Base-by-base conservation (phyloP, 441 rosid species). In the Gossypium davidsonii region DNA sequence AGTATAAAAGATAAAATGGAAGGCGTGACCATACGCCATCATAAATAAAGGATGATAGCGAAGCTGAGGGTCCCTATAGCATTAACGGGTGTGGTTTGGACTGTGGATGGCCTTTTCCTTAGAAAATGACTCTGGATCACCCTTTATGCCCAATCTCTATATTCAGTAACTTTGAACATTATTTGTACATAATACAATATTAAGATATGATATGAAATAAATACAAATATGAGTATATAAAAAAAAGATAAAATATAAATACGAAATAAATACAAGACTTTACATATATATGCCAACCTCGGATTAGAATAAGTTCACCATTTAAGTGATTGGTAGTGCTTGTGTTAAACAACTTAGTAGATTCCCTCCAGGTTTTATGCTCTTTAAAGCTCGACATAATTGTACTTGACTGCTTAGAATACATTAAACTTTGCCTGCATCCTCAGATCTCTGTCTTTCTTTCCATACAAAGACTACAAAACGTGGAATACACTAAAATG, bases 341-440 rank as follows among this genome's bases (percentile, higher is more conserved):
- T 9, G 61, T 68, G 59, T 57, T 67, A 9, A 9, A 26, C 76
- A 49, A 72, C 52, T 74, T 78, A 58, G 44, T 65, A 60, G 81
- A 81, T 81, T 85, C 83, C 81, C 88, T 85, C 88, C 75, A 83
- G 88, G 89, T 83, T 90, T 84, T 83, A 86, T 82, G 88, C 85
- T 78, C 85, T 76, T 31, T 74, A 84, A 84, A 82, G 85, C 82
- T 81, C 71, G 67, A 77, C 89, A 83, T 82, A 79, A 81, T 77
- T 80, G 84, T 71, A 77, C 72, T 15, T 66, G 21, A 23, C 77
- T 67, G 34, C 81, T 69, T 48, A n/a, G 67, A 42, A 46, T 21
- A 18, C 15, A 67, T 68, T 72, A 66, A 20, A 6, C 57, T 57
- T 65, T 39, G 67, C 64, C 72, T 56, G 73, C 66, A 18, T 10